Evolutionary conservation across 176 grass and related monocot genomes (phyloP).

Genomic region (barley (Hordeum vulgare)): MorexV3_pseudomolecules_assembly NC_058519.1:492080005-492080504

Average conservation of each 20-base stretch:
- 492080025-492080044: not conserved
- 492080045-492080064: not conserved
- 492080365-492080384: conserved; percentile 52
- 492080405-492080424: conserved; percentile 46
- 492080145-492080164: not conserved
- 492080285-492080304: conserved; percentile 32
- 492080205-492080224: not conserved
- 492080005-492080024: conserved; percentile 15
- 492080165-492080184: not conserved
- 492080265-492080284: conserved; percentile 50
- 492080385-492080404: conserved; percentile 49
- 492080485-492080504: conserved; percentile 80
- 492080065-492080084: conserved; percentile 18
- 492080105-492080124: conserved; percentile 24
- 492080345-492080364: not conserved
- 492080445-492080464: conserved; percentile 77
- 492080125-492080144: not conserved
- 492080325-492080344: not conserved
- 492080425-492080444: conserved; percentile 54
- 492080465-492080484: conserved; percentile 87
- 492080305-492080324: not conserved
- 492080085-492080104: conserved; percentile 17
- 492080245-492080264: not conserved
- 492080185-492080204: not conserved
- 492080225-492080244: not conserved